Conservation (phyloP, 805 yeast genomes). For the Cyberlindnera meyerae region DNA sequence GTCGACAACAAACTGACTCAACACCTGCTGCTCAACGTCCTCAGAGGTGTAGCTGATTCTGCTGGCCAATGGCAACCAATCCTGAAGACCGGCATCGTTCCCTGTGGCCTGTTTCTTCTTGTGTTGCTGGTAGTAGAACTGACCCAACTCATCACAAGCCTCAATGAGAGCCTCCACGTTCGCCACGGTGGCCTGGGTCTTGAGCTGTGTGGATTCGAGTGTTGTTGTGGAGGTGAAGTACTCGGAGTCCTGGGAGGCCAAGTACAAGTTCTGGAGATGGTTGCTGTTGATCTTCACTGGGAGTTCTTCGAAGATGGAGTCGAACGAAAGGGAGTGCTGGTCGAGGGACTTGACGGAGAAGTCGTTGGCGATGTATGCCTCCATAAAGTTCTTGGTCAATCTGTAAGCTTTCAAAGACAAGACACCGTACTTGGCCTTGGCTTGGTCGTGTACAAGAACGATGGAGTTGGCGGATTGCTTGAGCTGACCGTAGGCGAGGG, state of each 20-base stretch:
- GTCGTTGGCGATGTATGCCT: conserved; percentile 43
- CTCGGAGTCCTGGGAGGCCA: conserved; percentile 30
- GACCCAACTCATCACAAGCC: conserved; percentile 23
- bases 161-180: conserved; percentile 24
- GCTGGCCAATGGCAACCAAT: conserved; percentile 28
- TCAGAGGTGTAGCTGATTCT: conserved; percentile 25
- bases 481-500: conserved; percentile 60
- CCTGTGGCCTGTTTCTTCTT: conserved; percentile 18
- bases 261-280: conserved; percentile 55
- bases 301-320: conserved; percentile 67
- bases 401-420: conserved; percentile 66
- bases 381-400: conserved; percentile 57
- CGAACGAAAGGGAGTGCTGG: conserved; percentile 54
- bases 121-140: conserved; percentile 23
- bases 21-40: conserved; percentile 24
- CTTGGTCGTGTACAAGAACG: conserved; percentile 64
- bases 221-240: conserved; percentile 18
- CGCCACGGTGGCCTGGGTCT: conserved; percentile 15
- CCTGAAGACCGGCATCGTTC: conserved; percentile 17
- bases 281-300: conserved; percentile 64
- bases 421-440: conserved; percentile 57
- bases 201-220: conserved; percentile 17
- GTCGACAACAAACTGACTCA: conserved; percentile 21
- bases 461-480: conserved; percentile 46
- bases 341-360: conserved; percentile 64